A percentile compares a stretch with the other conserved stretches of the same genome.
phyloP scores from a whole-genome alignment of 345 rosid genomes.

The Cardamine chenopodiifolia region DNA sequence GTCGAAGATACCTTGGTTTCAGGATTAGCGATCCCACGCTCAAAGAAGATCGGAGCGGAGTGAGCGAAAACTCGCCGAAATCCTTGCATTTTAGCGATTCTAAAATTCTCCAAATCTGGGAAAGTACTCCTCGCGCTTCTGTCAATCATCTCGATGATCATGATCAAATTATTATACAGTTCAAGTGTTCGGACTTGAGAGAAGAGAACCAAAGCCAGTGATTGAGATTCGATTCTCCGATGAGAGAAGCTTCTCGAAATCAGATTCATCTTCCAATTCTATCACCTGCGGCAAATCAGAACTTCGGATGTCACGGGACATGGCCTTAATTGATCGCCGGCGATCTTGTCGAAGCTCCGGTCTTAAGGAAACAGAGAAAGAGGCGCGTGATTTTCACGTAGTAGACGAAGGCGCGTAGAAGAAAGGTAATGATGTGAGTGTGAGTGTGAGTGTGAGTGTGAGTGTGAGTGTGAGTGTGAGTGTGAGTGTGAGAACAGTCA shows the following conservation, averaged over 20 bases:
- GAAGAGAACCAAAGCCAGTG: constrained; percentile 95
- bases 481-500: constrained; percentile 32
- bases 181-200: constrained; percentile 61
- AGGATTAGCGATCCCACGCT: constrained; percentile 87
- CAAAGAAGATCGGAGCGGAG: constrained; percentile 86
- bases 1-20: constrained; percentile 65
- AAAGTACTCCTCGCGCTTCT: constrained; percentile 89
- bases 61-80: constrained; percentile 89
- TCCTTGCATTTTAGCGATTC: constrained; percentile 72
- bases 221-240: constrained; percentile 75
- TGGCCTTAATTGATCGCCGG: constrained; percentile 29
- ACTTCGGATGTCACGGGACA: constrained; percentile 33
- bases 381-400: constrained; percentile 24
- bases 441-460: constrained; percentile 26
- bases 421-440: constrained; percentile 21
- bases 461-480: too few relatives aligned
- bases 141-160: neutral
- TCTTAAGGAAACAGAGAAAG: neutral
- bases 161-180: neutral
- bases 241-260: constrained; percentile 58
- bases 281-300: constrained; percentile 30
- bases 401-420: constrained; percentile 8
- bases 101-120: constrained; percentile 74
- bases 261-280: constrained; percentile 60
- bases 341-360: constrained; percentile 25